Evolutionary conservation across 2,329 filamentous ascomycete species (phyloP), one percentile per base, ranked within the genome.

Genomic region (Coleophoma crateriformis): DNA sequence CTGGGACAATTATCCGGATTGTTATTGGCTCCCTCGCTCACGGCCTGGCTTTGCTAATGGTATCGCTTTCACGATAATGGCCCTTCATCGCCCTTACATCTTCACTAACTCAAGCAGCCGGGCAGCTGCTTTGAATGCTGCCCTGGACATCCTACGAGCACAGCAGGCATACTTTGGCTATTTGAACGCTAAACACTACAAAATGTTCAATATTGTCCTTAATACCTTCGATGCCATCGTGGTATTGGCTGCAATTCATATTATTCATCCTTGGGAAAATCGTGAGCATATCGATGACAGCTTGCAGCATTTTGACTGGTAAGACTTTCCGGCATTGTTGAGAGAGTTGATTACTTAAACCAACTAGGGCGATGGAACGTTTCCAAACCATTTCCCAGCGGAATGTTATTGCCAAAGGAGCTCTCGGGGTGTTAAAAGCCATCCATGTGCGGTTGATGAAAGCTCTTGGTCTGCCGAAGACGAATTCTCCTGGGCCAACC

Each of bases 161-260:
- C 81, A 84, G 60, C 69, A 72, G 70, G 76, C 45, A 76, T 81
- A 57, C 32, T 65, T 65, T 56, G 67, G 72, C 48, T 66, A 69
- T 33, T 63, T 82, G 12, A 69, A 69, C 15, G 71, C 74, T 14
- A 70, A 75, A 39, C 74, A 80, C 46, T 82, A 77, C 56, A 74
- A 73, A 55, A 72, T 73, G 58, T 71, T 79, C 55, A 70, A 74
- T 14, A 68, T 84, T 3, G 83, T 84, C 61, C 82, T 82, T 47
- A 79, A 78, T 47, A 83, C 78, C 7, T 84, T 85, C 51, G 81
- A 85, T 57, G 81, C 81, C 13, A 75, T 83, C 17, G 78, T 84
- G 14, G 69, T 84, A 49, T 71, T 83, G 47, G 76, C 81, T 0
- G 76, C 78, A 15, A 76, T 84, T 33, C 82, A 78, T 59, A 82